A percentile compares a stretch with the other conserved stretches of the same genome.
Conservation (phyloP, 768 basidiomycete genomes). For the Kwoniella pini region DNA sequence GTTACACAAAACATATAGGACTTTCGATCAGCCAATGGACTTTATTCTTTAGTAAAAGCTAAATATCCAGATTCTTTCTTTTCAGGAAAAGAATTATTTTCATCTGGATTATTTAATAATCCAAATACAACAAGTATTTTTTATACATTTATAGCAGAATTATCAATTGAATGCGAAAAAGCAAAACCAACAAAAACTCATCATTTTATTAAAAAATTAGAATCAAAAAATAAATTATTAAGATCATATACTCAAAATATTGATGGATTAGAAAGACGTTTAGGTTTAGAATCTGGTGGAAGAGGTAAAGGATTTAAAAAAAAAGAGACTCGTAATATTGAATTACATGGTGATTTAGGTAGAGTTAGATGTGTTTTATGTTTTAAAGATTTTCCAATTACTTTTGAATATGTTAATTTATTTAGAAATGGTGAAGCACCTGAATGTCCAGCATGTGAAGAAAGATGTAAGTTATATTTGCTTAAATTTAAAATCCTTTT, state of each 20-base stretch:
- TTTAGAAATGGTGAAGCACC: slow-evolving; percentile 75
- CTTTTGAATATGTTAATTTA: slow-evolving; percentile 62
- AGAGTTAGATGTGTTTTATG: slow-evolving; percentile 85
- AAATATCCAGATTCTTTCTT: slow-evolving; percentile 78
- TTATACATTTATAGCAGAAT: slow-evolving; percentile 89
- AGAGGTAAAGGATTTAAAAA: slow-evolving; percentile 67
- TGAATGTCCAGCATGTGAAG: slow-evolving; percentile 80
- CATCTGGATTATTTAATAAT: slow-evolving; percentile 86
- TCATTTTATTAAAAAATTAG: slow-evolving; percentile 78
- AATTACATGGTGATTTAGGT: slow-evolving; percentile 91
- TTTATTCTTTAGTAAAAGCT: slow-evolving; percentile 86
- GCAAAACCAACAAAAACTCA: slow-evolving; percentile 86
- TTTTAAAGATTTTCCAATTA: slow-evolving; percentile 73
- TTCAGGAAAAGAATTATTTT: slow-evolving; percentile 93
- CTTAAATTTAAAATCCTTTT: no score
- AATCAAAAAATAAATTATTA: slow-evolving; percentile 77
- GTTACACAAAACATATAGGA: slow-evolving; percentile 62
- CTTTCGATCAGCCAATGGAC: slow-evolving; percentile 89
- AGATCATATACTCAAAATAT: slow-evolving; percentile 98
- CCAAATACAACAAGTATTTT: slow-evolving; percentile 82
- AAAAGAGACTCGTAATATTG: slow-evolving; percentile 80
- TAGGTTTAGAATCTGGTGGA: slow-evolving; percentile 69
- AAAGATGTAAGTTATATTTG: slow-evolving; percentile 66
- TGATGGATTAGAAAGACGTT: slow-evolving; percentile 83
- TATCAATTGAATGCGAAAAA: slow-evolving; percentile 67